Percentiles rank a stretch among this genome's conserved stretches.
These are phyloP conservation scores for Geosiphon pyriformis DNA, from an alignment of 192 early-diverging fungal species.

Conservation along the genomic window DNA sequence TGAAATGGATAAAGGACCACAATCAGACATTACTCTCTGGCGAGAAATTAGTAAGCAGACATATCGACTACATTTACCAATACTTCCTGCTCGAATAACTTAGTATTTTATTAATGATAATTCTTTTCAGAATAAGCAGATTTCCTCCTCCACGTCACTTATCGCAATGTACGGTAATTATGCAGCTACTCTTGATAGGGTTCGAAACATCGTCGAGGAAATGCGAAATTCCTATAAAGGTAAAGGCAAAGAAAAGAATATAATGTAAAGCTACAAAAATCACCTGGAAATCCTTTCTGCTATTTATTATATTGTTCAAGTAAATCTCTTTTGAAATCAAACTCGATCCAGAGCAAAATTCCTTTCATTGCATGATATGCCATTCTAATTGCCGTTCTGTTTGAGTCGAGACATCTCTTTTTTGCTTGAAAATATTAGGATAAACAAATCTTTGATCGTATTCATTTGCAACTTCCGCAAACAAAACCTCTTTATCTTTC, in stretches of 20 bases:
- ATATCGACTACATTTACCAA: too few relatives aligned
- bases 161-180: conserved; percentile 24
- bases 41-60: conserved; percentile 6
- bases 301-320: too few relatives aligned
- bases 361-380: background rate
- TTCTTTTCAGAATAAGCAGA: conserved; percentile 1
- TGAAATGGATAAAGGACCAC: conserved; percentile 4
- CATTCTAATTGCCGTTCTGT: background rate
- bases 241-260: too few relatives aligned
- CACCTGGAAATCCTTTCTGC: too few relatives aligned
- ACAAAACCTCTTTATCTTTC: conserved; percentile 1
- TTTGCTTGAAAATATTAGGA: background rate
- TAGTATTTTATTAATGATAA: background rate
- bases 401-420: background rate
- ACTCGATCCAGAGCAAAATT: too few relatives aligned
- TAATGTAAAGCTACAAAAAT: too few relatives aligned
- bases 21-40: background rate
- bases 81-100: background rate
- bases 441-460: conserved; percentile 5
- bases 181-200: conserved; percentile 16
- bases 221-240: too few relatives aligned
- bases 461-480: conserved; percentile 5
- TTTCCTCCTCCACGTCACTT: background rate
- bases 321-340: too few relatives aligned
- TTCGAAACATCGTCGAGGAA: conserved; percentile 13